phyloP scores from a whole-genome alignment of 2,329 filamentous ascomycete genomes.

The Ophiostoma sp. region DNA sequence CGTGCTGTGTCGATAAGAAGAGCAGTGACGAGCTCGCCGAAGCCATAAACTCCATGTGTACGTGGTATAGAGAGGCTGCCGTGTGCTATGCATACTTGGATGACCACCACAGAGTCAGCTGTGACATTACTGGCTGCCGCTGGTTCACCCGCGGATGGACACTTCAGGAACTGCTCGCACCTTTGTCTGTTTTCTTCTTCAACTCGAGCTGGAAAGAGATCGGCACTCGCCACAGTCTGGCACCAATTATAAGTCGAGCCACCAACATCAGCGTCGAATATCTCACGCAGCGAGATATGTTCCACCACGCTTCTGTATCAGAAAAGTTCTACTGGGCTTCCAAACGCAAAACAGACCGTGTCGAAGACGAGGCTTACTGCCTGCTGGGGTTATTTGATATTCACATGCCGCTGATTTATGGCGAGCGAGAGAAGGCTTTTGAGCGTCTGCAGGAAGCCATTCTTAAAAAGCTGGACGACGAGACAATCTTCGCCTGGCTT shows the following conservation, averaged over 20 bases:
- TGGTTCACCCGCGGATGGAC: constrained; percentile 50
- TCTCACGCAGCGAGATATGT: constrained; percentile 20
- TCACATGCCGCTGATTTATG: constrained; percentile 28
- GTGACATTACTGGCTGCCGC: constrained; percentile 9
- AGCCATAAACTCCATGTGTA: constrained; percentile 29
- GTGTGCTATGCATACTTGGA: constrained; percentile 24
- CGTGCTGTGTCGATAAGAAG: constrained; percentile 29
- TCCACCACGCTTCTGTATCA: constrained; percentile 24
- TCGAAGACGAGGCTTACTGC: constrained; percentile 29
- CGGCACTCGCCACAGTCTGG: constrained; percentile 29
- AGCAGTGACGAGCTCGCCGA: constrained; percentile 25
- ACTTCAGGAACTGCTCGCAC: constrained; percentile 60
- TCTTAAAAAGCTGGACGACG: constrained; percentile 22
- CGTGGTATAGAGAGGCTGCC: constrained; percentile 23
- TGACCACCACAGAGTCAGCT: not conserved
- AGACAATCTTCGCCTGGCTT: constrained; percentile 30
- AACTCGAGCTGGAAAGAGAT: constrained; percentile 30
- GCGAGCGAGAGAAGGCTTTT: constrained; percentile 27
- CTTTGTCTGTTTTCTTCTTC: constrained; percentile 32
- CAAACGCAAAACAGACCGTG: constrained; percentile 22
- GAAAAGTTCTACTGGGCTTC: constrained; percentile 28
- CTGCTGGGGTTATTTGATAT: constrained; percentile 28
- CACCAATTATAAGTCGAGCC: constrained; percentile 22
- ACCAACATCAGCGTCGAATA: constrained; percentile 29
- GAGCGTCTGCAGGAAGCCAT: constrained; percentile 28